A percentile compares a stretch with the other conserved stretches of the same genome.
Evolutionary conservation across 2,329 filamentous ascomycete species (phyloP).

Genomic region (Aureobasidium pullulans): DNA sequence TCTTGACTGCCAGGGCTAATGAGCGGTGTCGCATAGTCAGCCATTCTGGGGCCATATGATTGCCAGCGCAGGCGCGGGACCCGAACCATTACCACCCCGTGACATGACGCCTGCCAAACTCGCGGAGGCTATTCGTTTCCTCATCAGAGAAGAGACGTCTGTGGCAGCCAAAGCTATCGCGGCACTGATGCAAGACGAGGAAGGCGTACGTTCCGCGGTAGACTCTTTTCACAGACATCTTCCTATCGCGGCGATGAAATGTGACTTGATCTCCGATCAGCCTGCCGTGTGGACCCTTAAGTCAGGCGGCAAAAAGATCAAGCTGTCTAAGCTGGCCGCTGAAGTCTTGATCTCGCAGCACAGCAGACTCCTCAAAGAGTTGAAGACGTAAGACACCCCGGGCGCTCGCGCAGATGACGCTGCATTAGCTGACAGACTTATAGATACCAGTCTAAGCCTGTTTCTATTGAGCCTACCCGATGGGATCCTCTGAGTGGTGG

Average conservation of each 20-base stretch:
- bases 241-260: slow-evolving; percentile 58
- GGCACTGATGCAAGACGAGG: slow-evolving; percentile 35
- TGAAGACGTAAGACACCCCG: no score
- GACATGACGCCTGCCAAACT: slow-evolving; percentile 38
- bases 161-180: slow-evolving; percentile 33
- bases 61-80: slow-evolving; percentile 42
- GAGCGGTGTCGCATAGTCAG: no score
- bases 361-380: slow-evolving; percentile 63
- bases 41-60: slow-evolving; percentile 51
- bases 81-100: slow-evolving; percentile 41
- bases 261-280: slow-evolving; percentile 59
- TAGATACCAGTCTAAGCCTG: background rate
- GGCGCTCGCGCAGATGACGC: no score
- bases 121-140: slow-evolving; percentile 39
- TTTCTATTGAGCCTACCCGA: background rate
- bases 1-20: no score
- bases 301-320: slow-evolving; percentile 44
- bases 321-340: background rate
- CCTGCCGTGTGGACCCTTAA: slow-evolving; percentile 70
- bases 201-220: slow-evolving; percentile 35
- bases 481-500: background rate
- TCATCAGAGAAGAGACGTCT: slow-evolving; percentile 32
- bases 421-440: background rate
- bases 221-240: slow-evolving; percentile 45
- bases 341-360: slow-evolving; percentile 47